Evolutionary conservation across 2,329 filamentous ascomycete genomes (phyloP).

Genomic region (Sordariomycetes sp.): DNA sequence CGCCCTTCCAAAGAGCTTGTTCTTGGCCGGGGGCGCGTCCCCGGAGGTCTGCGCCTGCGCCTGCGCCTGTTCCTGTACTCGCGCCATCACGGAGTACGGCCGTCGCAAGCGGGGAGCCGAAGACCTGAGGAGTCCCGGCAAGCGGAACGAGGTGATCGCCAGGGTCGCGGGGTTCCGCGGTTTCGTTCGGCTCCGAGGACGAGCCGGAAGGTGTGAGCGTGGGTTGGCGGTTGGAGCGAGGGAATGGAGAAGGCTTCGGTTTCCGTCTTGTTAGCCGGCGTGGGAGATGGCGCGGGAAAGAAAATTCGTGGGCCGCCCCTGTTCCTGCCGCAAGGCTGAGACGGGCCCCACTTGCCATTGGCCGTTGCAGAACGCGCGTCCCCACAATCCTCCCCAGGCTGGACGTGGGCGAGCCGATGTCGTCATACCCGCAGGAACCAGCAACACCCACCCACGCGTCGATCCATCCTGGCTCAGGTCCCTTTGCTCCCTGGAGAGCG

Average conservation of each 20-base stretch:
- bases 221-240: neutral
- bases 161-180: neutral
- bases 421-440: too few relatives aligned
- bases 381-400: too few relatives aligned
- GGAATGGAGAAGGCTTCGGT: neutral
- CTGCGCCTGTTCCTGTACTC: neutral
- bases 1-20: constrained; percentile 67
- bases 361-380: too few relatives aligned
- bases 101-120: constrained; percentile 12
- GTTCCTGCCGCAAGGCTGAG: neutral
- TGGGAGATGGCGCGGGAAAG: neutral
- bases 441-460: too few relatives aligned
- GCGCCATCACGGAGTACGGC: neutral
- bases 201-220: neutral
- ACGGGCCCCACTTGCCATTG: too few relatives aligned
- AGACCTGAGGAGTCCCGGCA: neutral
- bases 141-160: neutral
- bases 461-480: too few relatives aligned
- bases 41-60: neutral
- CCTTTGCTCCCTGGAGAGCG: too few relatives aligned
- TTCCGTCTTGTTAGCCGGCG: too few relatives aligned
- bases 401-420: too few relatives aligned
- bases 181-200: neutral
- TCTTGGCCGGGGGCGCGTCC: neutral
- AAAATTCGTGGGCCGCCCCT: neutral